Evolutionary conservation across 2,329 filamentous ascomycete species (phyloP).

Genomic region (Lecanicillium sp.): DNA sequence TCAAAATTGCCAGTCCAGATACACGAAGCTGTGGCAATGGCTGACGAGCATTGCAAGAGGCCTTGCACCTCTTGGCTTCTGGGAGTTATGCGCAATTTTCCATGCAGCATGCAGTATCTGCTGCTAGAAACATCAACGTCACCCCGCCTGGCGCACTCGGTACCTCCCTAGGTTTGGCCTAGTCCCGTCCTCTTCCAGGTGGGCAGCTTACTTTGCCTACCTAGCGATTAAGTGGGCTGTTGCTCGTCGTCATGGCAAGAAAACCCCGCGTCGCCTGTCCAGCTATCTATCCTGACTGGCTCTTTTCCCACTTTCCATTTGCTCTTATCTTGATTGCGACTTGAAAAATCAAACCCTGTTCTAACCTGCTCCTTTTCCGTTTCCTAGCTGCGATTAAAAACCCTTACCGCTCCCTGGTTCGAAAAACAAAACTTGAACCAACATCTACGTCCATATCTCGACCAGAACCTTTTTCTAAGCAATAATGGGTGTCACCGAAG

Average conservation of each 20-base stretch:
- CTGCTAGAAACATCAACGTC: too few species aligned
- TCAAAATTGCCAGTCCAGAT: too few species aligned
- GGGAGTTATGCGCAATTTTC: too few species aligned
- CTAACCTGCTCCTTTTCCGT: background rate
- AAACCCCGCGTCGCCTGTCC: constrained; percentile 7
- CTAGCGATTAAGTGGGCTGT: background rate
- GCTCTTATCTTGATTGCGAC: constrained; percentile 4
- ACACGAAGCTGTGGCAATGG: too few species aligned
- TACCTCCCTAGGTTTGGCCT: background rate
- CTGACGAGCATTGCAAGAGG: too few species aligned
- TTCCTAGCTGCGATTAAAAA: background rate
- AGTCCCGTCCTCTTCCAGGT: constrained; percentile 1
- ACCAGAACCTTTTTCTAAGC: constrained; percentile 15
- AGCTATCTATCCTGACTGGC: constrained; percentile 1
- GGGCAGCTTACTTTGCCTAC: background rate
- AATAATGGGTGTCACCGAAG: constrained; percentile 30
- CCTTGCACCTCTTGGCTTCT: too few species aligned
- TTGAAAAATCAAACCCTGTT: background rate
- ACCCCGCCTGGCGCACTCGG: constrained; percentile 4
- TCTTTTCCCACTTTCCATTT: constrained; percentile 1
- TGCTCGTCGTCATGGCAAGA: background rate
- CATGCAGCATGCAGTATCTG: too few species aligned
- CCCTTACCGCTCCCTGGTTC: background rate
- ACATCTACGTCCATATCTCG: constrained; percentile 4
- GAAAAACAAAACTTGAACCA: background rate